Base-by-base conservation (phyloP, 768 basidiomycete species). In the Kwoniella sp. region DNA sequence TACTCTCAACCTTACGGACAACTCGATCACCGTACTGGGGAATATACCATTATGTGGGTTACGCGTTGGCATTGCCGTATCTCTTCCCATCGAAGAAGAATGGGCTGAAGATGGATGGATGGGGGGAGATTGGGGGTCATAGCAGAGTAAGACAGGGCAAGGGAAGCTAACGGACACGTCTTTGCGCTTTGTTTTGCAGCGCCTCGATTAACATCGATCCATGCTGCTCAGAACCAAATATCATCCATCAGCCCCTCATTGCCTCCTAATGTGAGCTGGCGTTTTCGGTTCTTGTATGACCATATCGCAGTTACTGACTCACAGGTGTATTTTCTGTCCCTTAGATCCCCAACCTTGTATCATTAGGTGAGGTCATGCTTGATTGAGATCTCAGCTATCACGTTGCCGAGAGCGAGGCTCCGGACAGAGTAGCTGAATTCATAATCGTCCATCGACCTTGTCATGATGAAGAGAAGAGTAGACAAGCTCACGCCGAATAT, bases 321-420 rank as follows among this genome's bases (percentile, higher is more conserved):
- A n/a, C n/a, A n/a, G n/a, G n/a, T n/a, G n/a, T n/a, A n/a, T n/a
- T n/a, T n/a, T n/a, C n/a, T n/a, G n/a, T n/a, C n/a, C n/a, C n/a
- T n/a, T 51, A 80, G 79, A 76, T 81, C 21, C 80, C 80, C 7
- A 77, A 81, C 58, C 71, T 80, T 26, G 77, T 74, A 29, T 77
- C 76, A 17, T 71, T 81, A 56, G 70, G 80, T 81, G 25, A 67
- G 78, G 29, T 33, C 13, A 33, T n/a, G n/a, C n/a, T n/a, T n/a
- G n/a, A n/a, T n/a, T n/a, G n/a, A n/a, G n/a, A n/a, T n/a, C n/a
- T n/a, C n/a, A n/a, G n/a, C n/a, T n/a, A n/a, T n/a, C n/a, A n/a
- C n/a, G n/a, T n/a, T n/a, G n/a, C n/a, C n/a, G n/a, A n/a, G n/a
- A n/a, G n/a, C n/a, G n/a, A n/a, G n/a, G n/a, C n/a, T n/a, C n/a